phyloP scores from a whole-genome alignment of 2,329 filamentous ascomycete species.

The Monosporascus cannonballus region DNA sequence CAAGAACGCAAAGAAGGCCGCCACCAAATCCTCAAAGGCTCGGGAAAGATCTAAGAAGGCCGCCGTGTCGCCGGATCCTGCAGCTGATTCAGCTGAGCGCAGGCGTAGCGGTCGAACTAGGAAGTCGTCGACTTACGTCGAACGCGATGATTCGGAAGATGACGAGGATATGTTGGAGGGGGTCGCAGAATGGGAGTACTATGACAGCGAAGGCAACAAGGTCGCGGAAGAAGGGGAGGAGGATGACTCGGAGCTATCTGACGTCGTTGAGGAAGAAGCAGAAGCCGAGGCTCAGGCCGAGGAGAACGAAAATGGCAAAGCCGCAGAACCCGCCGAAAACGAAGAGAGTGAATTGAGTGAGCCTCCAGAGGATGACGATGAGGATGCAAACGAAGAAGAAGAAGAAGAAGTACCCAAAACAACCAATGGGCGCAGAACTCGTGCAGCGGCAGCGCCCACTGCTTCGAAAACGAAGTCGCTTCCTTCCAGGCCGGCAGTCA shows the following conservation, averaged over 20 bases:
- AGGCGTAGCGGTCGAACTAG: slow-evolving; percentile 50
- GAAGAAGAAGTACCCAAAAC: slow-evolving; percentile 15
- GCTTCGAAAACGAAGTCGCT: slow-evolving; percentile 15
- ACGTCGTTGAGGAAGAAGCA: slow-evolving; percentile 19
- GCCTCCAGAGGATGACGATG: slow-evolving; percentile 13
- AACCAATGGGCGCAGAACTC: slow-evolving; percentile 18
- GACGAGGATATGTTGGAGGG: slow-evolving; percentile 57
- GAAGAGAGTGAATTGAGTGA: slow-evolving; percentile 11
- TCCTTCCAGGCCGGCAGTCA: slow-evolving; percentile 20
- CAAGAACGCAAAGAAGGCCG: slow-evolving; percentile 20
- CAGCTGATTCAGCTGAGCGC: slow-evolving; percentile 37
- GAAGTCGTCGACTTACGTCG: slow-evolving; percentile 44
- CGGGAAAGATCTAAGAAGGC: slow-evolving; percentile 22
- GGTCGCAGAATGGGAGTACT: slow-evolving; percentile 54
- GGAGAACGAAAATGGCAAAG: neutral
- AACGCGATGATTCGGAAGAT: slow-evolving; percentile 52
- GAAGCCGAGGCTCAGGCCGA: slow-evolving; percentile 2
- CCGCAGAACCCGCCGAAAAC: slow-evolving; percentile 2
- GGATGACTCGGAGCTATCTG: slow-evolving; percentile 14
- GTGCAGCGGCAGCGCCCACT: slow-evolving; percentile 11
- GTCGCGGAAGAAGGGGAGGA: slow-evolving; percentile 20
- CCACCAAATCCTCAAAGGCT: slow-evolving; percentile 18
- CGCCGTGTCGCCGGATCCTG: slow-evolving; percentile 24
- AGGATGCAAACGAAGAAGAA: slow-evolving; percentile 4
- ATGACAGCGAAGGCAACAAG: slow-evolving; percentile 30